Base-by-base conservation (phyloP, 371 early-diverging fungal species). In the Mortierella sp. region DNA sequence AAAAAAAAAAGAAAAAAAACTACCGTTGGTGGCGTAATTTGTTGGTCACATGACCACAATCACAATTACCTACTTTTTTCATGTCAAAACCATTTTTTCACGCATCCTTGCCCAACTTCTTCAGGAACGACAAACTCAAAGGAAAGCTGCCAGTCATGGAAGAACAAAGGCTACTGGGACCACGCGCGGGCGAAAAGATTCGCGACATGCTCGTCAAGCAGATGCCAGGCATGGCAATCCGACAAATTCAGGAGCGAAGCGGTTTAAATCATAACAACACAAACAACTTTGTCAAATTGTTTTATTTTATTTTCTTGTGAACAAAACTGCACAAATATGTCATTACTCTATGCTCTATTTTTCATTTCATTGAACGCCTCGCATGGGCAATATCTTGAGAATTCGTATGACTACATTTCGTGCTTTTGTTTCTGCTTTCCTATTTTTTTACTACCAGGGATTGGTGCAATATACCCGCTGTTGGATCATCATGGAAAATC, bases 401-500 rank as follows among this genome's bases (percentile, higher is more conserved):
- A 64, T 84, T 66, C 76, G 85, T 62, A 78, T 73, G 78, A 78
- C 78, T 39, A 26, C 51, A 35, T 68, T 64, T 47, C 51, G 22
- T 51, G 57, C 49, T 30, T 57, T 51, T 54, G 39, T 68, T 51
- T 22, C 54, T n/a, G n/a, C 5, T 66, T 66, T 57, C 5, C 11
- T n/a, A n/a, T 39, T 24, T 51, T 40, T 30, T 69, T 70, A 78
- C 79, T 92, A n/a, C 89, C 88, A 11, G 87, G 85, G 24, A 86
- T 90, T 24, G 85, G 87, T 11, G 83, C 89, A 39, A 87, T 90
- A 64, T 91, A 91, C 63, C 88, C 88, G 3, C 77, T 93, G 4
- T 84, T 92, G 8, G 92, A 92, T 73, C 86, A 88, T 26, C 88
- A 89, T 43, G 89, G 89, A 11, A 86, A 86, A 43, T 83, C 88